Conservation (phyloP, 2,329 filamentous ascomycete genomes). For the Neofusicoccum cordaticola region DNA sequence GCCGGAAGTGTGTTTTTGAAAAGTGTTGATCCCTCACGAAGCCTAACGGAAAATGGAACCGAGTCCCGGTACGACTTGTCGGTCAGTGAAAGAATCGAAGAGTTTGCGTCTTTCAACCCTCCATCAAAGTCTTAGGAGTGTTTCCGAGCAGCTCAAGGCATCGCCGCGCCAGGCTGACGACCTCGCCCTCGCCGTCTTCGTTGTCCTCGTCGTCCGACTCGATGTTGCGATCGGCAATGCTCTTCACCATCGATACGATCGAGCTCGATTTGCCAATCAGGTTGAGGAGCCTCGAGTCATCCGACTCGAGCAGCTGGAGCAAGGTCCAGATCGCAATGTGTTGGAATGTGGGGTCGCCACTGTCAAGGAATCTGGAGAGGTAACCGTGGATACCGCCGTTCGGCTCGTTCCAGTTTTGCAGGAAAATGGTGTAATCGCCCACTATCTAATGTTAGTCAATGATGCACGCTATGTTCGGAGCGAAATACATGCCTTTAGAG, state of each 20-base stretch:
- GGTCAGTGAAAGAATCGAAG: not conserved
- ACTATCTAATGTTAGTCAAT: conserved; percentile 55
- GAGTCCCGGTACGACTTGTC: not conserved
- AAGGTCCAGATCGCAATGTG: conserved; percentile 99
- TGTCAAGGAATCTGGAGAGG: conserved; percentile 85
- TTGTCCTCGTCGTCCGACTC: conserved; percentile 83
- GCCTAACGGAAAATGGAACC: conserved; percentile 1
- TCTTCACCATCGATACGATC: conserved; percentile 86
- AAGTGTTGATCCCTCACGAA: not conserved
- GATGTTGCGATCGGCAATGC: conserved; percentile 83
- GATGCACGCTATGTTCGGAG: not conserved
- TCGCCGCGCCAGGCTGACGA: conserved; percentile 83
- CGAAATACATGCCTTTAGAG: conserved; percentile 72
- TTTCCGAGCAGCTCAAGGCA: conserved; percentile 85
- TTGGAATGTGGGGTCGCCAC: conserved; percentile 95
- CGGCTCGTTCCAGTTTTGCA: conserved; percentile 89
- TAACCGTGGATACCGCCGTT: conserved; percentile 95
- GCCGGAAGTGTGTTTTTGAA: conserved; percentile 13
- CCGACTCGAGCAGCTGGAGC: conserved; percentile 90
- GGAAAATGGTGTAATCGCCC: conserved; percentile 93
- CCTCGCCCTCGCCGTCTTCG: conserved; percentile 89
- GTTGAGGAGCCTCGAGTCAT: conserved; percentile 83
- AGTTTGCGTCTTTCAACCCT: conserved; percentile 54
- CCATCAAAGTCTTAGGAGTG: conserved; percentile 75
- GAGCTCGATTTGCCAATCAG: conserved; percentile 88